Evolutionary conservation across 306 rosid genomes (phyloP), one percentile per base, ranked within the genome.

Genomic region (Dalbergia cochinchinensis): DNA sequence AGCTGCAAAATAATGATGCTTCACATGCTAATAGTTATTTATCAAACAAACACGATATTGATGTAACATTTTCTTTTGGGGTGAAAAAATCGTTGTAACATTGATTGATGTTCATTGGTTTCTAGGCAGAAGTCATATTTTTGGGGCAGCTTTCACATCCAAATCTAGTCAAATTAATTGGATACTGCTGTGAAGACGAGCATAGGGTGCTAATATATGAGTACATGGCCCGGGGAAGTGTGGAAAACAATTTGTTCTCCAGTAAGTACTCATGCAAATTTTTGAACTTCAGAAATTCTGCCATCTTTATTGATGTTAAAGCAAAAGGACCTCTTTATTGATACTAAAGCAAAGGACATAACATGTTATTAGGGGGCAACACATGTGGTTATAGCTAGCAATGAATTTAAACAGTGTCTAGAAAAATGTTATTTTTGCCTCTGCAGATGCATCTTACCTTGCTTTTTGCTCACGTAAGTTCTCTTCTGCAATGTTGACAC

Each of bases 131-230:
- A 86, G 99, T 96, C 69, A 93, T 96, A 86, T 96, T 96, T 87
- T 87, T 93, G 89, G 99, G 99, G 84, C 97, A 96, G 89, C 98
- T 93, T 80, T 96, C 99, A 57, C 99, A 93, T 90, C 97, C 98
- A 50, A 96, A 96, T 88, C 84, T 96, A 84, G 99, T 96, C 0
- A 92, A 96, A 76, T 88, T 96, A 78, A 80, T 96, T 54, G 99
- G 99, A 82, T 96, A 96, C 73, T 96, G 99, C 88, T 96, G 99
- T 4, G 98, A 96, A 90, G 94, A 90, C n/a, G 87, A 96, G 39
- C 98, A 96, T 4, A 86, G 99, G 71, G 97, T 96, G 51, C 89
- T 96, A 55, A 86, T 96, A 70, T 96, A 96, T 47, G 99, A 96
- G 91, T 96, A 84, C 73, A 93, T 96, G 98, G 87, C 90, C 39